Percentiles rank a stretch among this genome's conserved stretches.
Conservation (phyloP, 306 rosid species). For the Lathyrus oleraceus region DNA sequence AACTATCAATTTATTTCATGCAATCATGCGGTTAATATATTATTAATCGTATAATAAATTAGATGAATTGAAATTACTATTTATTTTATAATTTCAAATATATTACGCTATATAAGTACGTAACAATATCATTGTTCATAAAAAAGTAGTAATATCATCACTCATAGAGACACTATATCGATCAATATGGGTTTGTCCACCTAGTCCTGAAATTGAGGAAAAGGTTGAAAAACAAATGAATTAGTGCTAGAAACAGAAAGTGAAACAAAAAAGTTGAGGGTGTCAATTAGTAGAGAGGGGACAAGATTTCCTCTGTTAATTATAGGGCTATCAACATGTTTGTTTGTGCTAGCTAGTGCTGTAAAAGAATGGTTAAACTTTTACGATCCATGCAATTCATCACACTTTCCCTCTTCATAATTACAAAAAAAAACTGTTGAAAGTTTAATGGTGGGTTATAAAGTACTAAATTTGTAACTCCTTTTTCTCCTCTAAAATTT, state of each 20-base stretch:
- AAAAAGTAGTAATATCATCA: neutral
- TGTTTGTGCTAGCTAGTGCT: conserved; percentile 50
- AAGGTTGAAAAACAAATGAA: conserved; percentile 41
- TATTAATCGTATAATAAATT: too few species aligned
- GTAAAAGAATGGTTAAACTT: conserved; percentile 28
- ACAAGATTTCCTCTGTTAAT: conserved; percentile 31
- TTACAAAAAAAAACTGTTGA: neutral
- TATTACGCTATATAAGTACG: too few species aligned
- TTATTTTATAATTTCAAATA: too few species aligned
- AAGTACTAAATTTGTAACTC: too few species aligned
- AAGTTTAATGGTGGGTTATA: neutral
- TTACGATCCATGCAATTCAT: conserved; percentile 46
- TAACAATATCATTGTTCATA: neutral
- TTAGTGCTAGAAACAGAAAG: conserved; percentile 39
- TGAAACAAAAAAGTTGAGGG: conserved; percentile 43
- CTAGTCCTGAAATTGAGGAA: conserved; percentile 55
- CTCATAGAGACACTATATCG: neutral
- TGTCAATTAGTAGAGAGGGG: conserved; percentile 41
- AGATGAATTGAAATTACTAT: too few species aligned
- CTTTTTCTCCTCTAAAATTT: too few species aligned
- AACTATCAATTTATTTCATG: too few species aligned
- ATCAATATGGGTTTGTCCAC: conserved; percentile 38
- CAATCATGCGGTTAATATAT: too few species aligned
- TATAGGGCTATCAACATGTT: conserved; percentile 56
- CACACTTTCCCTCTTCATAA: conserved; percentile 38